Evolutionary conservation across 495 filamentous ascomycete species (phyloP).

Genomic region (Chaetomium tenue): DNA sequence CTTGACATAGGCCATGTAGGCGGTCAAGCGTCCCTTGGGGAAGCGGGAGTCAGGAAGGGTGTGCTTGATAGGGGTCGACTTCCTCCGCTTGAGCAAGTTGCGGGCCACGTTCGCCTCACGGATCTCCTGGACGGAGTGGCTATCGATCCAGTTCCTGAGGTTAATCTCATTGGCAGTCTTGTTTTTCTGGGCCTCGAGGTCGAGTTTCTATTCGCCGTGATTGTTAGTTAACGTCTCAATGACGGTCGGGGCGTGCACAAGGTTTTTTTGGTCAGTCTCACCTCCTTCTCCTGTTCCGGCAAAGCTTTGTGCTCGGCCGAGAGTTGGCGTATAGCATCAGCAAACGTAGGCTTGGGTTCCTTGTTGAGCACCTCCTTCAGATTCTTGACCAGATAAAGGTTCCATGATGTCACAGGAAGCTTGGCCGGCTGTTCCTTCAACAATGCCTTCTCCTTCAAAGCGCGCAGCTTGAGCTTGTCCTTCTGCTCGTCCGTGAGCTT

Average conservation of each 20-base stretch:
- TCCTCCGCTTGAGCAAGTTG: slow-evolving; percentile 38
- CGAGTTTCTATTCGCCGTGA: slow-evolving; percentile 29
- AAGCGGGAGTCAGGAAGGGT: slow-evolving; percentile 57
- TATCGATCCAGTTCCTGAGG: slow-evolving; percentile 59
- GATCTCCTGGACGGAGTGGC: slow-evolving; percentile 57
- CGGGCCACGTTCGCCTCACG: slow-evolving; percentile 64
- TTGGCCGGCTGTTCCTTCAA: slow-evolving; percentile 28
- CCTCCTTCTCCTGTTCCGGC: slow-evolving; percentile 33
- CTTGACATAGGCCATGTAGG: slow-evolving; percentile 49
- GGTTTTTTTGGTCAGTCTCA: slow-evolving; percentile 21
- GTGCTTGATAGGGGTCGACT: slow-evolving; percentile 7
- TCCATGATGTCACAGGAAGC: slow-evolving; percentile 25
- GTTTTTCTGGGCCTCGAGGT: slow-evolving; percentile 52
- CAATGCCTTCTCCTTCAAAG: slow-evolving; percentile 32
- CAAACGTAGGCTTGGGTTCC: not conserved
- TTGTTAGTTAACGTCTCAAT: slow-evolving; percentile 7
- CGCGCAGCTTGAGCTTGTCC: slow-evolving; percentile 20
- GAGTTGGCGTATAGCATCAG: slow-evolving; percentile 12
- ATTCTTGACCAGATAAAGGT: slow-evolving; percentile 24
- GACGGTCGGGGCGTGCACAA: not conserved
- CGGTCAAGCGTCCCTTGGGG: slow-evolving; percentile 46
- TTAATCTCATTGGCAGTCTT: slow-evolving; percentile 44
- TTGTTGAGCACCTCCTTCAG: not conserved
- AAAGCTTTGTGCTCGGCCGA: slow-evolving; percentile 30
- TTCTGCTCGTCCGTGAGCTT: slow-evolving; percentile 25